Base-by-base conservation (phyloP, 2,329 filamentous ascomycete species). In the Colletotrichum sp. region DNA sequence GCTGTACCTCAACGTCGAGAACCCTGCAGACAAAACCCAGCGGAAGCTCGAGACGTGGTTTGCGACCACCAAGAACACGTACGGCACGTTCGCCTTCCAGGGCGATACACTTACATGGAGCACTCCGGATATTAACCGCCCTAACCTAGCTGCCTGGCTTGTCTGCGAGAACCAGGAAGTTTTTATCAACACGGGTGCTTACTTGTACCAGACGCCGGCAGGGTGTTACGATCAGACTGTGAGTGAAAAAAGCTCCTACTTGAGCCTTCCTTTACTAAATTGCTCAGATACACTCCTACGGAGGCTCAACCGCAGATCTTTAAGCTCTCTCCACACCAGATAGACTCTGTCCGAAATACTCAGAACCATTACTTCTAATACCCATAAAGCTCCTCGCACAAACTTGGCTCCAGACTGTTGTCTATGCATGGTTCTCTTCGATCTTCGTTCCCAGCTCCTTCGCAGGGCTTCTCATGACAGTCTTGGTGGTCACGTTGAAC, bases 221-320 rank as follows among this genome's bases (percentile, higher is more conserved):
- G 90, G 90, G 5, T 92, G 91, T 83, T 85, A 86, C 34, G 91
- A 93, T 83, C 87, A 92, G 83, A 92, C 90, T 65, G 88, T 90
- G 78, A 83, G 88, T 84, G 16, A 7, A 18, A 34, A 5, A 32
- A 24, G 21, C 3, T 26, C 21, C 15, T 9, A 7, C 2, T 9
- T 9, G 12, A 34, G 8, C 18, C 12, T 16, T 57, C 44, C 12
- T 55, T 68, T 55, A 30, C 72, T 76, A 7, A 75, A 15, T n/a
- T 18, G 8, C 16, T 9, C n/a, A 77, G 76, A 77, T 77, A 66
- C 76, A 77, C 44, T 77, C 76, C 4, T 77, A 77, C 5, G 76
- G 76, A 44, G 76, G 76, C 13, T 76, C 76, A 6, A 77, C 76
- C 15, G 73, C 76, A 21, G 73, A 77, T 34, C 64, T 76, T 6